These are phyloP conservation scores for Globisporangium rhizosaccharum DNA, from an alignment of 352 stramenopile genomes.

Conservation along the genomic window DNA sequence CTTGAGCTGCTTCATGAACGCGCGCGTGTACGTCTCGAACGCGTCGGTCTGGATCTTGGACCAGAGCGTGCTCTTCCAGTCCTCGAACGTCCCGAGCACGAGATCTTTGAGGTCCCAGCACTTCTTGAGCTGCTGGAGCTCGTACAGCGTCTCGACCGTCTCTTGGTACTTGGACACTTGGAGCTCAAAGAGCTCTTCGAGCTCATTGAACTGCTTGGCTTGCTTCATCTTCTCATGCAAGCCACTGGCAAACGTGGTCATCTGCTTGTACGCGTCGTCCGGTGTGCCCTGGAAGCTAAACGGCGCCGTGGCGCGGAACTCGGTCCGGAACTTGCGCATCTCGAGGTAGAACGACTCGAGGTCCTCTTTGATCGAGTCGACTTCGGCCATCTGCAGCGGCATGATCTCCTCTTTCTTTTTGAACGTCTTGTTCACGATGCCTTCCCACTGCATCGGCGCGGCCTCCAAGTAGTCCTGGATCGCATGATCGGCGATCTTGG, in stretches of 20 bases:
- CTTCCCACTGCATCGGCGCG: conserved; percentile 95
- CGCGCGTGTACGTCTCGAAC: conserved; percentile 69
- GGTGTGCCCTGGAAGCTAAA: conserved; percentile 89
- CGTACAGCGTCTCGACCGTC: conserved; percentile 85
- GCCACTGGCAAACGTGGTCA: conserved; percentile 65
- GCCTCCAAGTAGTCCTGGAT: conserved; percentile 93
- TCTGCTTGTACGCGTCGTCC: conserved; percentile 82
- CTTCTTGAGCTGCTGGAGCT: conserved; percentile 84
- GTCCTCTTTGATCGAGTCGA: conserved; percentile 92
- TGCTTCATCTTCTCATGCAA: conserved; percentile 80
- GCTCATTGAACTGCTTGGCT: conserved; percentile 80
- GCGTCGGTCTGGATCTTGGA: conserved; percentile 76
- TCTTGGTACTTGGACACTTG: conserved; percentile 87
- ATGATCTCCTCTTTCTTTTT: conserved; percentile 98
- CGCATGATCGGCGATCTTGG: conserved; percentile 72
- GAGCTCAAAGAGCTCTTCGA: conserved; percentile 84
- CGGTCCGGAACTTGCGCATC: conserved; percentile 93
- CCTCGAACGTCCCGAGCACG: conserved; percentile 74
- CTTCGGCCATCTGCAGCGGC: conserved; percentile 94
- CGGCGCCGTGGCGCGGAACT: conserved; percentile 92
- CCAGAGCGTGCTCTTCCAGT: conserved; percentile 85
- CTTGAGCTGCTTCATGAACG: conserved; percentile 86
- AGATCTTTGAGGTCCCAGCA: conserved; percentile 85
- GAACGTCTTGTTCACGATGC: conserved; percentile 97
- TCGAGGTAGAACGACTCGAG: conserved; percentile 92